These are phyloP conservation scores for Adansonia digitata DNA, from an alignment of 345 rosid species.

Conservation along the genomic window DNA sequence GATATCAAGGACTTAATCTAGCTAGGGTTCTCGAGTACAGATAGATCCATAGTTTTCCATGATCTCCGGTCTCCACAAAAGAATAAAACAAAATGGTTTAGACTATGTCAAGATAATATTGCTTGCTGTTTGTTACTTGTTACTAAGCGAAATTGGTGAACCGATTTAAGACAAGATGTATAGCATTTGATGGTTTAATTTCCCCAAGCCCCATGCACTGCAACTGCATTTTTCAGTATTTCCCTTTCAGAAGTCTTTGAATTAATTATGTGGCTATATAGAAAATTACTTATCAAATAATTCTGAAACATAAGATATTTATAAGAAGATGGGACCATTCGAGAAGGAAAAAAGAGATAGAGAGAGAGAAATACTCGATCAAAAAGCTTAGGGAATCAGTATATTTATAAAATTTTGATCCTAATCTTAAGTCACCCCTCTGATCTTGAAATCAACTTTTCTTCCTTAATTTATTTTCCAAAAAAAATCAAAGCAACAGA, in stretches of 20 bases:
- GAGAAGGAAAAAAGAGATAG: neutral
- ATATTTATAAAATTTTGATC: neutral
- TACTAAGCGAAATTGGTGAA: neutral
- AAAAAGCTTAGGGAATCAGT: neutral
- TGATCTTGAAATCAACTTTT: neutral
- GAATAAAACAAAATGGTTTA: too few species aligned
- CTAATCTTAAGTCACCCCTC: neutral
- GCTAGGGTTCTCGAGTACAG: too few species aligned
- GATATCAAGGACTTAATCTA: neutral
- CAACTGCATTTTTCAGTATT: neutral
- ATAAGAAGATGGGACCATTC: neutral
- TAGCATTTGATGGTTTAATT: neutral
- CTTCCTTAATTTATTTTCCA: neutral
- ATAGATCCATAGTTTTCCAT: neutral
- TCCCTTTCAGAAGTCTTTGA: neutral
- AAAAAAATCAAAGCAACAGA: neutral
- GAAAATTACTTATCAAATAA: neutral
- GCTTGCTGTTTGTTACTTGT: too few species aligned
- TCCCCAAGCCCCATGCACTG: neutral
- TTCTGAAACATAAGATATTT: neutral
- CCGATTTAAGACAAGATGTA: neutral
- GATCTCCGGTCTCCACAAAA: neutral
- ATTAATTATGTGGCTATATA: neutral
- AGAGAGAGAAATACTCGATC: neutral
- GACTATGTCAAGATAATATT: neutral